These are phyloP conservation scores for Colletotrichum lindemuthianum DNA, from an alignment of 2,329 filamentous ascomycete genomes.

Conservation along the genomic window DNA sequence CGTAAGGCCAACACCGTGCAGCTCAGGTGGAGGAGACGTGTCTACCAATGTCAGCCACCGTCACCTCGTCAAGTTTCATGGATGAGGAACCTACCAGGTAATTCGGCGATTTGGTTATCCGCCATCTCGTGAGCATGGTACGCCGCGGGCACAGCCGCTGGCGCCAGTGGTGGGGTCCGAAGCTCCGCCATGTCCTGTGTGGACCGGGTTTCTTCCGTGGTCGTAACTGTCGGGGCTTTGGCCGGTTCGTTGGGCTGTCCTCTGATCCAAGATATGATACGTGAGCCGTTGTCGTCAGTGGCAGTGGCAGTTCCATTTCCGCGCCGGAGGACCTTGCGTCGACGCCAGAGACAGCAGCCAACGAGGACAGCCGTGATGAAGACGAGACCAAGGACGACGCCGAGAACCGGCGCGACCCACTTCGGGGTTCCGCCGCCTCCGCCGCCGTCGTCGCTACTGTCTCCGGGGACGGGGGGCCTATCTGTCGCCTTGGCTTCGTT, in stretches of 20 bases:
- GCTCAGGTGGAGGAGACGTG: conserved; percentile 55
- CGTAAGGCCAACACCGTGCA: conserved; percentile 55
- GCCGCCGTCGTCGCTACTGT: conserved; percentile 34
- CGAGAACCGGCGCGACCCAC: conserved; percentile 71
- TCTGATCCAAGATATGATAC: conserved; percentile 64
- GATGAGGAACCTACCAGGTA: conserved; percentile 52
- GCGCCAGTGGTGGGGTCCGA: conserved; percentile 26
- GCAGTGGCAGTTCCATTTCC: conserved; percentile 50
- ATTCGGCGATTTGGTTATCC: conserved; percentile 56
- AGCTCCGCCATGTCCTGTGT: conserved; percentile 53
- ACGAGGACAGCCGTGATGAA: conserved; percentile 63
- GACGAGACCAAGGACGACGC: conserved; percentile 68
- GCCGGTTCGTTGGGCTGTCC: conserved; percentile 50
- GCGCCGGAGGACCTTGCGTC: conserved; percentile 54
- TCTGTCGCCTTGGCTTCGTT: conserved; percentile 44
- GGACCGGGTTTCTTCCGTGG: conserved; percentile 50
- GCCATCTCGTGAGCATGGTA: conserved; percentile 50
- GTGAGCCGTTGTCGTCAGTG: conserved; percentile 57
- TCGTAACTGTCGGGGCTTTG: conserved; percentile 58
- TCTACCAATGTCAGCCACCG: conserved; percentile 42
- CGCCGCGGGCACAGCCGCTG: conserved; percentile 35
- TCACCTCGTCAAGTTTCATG: fast-evolving
- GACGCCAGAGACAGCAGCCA: conserved; percentile 62
- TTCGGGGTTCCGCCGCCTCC: conserved; percentile 56
- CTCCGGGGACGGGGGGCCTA: conserved; percentile 35